These are phyloP conservation scores for Heterobasidion parviporum DNA, from an alignment of 1,284 basidiomycete species.

Conservation along the genomic window DNA sequence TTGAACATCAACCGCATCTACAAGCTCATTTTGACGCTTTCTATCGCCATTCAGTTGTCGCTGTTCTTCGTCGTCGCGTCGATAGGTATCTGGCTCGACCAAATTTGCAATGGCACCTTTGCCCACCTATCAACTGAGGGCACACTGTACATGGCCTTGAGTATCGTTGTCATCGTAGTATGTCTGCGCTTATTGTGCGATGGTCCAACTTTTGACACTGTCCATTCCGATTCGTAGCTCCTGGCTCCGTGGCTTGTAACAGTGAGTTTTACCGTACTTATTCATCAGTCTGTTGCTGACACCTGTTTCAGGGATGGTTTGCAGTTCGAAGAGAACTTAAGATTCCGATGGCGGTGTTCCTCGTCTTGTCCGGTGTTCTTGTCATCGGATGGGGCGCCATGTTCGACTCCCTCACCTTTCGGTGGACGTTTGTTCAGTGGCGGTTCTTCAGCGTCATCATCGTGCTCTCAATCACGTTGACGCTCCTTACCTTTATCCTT, in stretches of 20 bases:
- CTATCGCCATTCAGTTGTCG: constrained; percentile 65
- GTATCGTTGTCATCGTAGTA: constrained; percentile 52
- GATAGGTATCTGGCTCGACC: constrained; percentile 70
- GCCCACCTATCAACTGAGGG: constrained; percentile 39
- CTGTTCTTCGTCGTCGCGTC: constrained; percentile 69
- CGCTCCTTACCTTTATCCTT: constrained; percentile 44
- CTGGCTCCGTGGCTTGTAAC: constrained; percentile 60
- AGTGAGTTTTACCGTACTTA: constrained; percentile 24
- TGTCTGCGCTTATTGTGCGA: constrained; percentile 6
- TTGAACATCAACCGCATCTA: constrained; percentile 65
- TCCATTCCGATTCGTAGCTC: constrained; percentile 29
- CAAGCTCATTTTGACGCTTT: constrained; percentile 61
- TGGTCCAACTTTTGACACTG: constrained; percentile 1
- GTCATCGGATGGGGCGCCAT: constrained; percentile 61
- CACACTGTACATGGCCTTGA: constrained; percentile 44
- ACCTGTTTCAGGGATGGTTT: constrained; percentile 53
- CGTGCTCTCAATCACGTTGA: constrained; percentile 48
- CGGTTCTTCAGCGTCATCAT: constrained; percentile 63
- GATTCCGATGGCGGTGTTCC: constrained; percentile 52
- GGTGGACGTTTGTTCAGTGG: constrained; percentile 70
- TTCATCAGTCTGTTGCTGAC: neutral
- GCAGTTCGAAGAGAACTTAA: constrained; percentile 60
- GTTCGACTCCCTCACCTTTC: constrained; percentile 65
- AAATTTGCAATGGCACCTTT: constrained; percentile 57
- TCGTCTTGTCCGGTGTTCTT: constrained; percentile 50